phyloP scores from a whole-genome alignment of 768 basidiomycete species.

The Scleroderma citrinum region DNA sequence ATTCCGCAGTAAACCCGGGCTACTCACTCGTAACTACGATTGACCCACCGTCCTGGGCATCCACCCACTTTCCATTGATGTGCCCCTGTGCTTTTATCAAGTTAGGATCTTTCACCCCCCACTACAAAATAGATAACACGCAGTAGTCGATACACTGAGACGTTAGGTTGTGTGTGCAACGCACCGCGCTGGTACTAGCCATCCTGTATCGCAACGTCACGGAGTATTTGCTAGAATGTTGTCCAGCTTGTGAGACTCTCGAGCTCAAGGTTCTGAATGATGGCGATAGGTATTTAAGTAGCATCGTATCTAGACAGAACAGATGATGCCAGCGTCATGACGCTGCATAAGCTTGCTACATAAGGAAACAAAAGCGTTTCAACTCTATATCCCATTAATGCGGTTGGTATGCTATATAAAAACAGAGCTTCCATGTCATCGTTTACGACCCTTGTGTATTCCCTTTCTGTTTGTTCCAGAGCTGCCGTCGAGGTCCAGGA shows the following conservation, averaged over 20 bases:
- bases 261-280: constrained; percentile 15
- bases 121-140: constrained; percentile 34
- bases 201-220: constrained; percentile 36
- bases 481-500: constrained; percentile 53
- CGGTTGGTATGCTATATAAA: no score
- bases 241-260: constrained; percentile 6
- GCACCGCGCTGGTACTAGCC: constrained; percentile 45
- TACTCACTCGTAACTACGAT: constrained; percentile 73
- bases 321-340: not conserved
- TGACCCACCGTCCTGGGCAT: constrained; percentile 65
- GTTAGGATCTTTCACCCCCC: constrained; percentile 71
- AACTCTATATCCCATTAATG: no score
- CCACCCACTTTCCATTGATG: constrained; percentile 84
- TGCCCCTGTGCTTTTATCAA: constrained; percentile 71
- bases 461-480: constrained; percentile 11
- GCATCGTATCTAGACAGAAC: constrained; percentile 8
- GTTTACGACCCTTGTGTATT: constrained; percentile 22
- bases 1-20: not conserved
- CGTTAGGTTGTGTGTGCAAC: constrained; percentile 27
- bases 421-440: constrained; percentile 9
- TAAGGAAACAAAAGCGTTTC: no score
- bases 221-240: constrained; percentile 1
- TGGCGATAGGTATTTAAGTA: constrained; percentile 7
- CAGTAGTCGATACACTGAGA: not conserved
- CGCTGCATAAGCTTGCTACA: no score